Evolutionary conservation across 148 eudicot genomes (phyloP).

Genomic region (Vaccinium corymbosum): DNA sequence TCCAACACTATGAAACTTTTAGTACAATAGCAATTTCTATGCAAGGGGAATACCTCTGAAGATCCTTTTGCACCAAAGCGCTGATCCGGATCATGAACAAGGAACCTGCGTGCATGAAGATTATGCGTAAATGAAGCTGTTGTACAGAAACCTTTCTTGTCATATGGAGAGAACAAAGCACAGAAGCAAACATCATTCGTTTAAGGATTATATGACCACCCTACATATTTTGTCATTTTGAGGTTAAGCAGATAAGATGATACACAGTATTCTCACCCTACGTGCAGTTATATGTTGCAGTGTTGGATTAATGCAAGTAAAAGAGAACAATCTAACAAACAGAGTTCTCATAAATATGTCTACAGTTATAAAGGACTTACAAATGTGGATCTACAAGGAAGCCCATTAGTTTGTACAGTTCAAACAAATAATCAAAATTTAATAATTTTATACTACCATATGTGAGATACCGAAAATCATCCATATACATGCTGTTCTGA

Average conservation of each 20-base stretch:
- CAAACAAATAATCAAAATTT: conserved; percentile 1
- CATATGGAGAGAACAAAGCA: conserved; percentile 1
- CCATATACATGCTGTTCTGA: neutral
- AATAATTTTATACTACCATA: neutral
- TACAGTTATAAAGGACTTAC: neutral
- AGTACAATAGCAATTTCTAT: neutral
- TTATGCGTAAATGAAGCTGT: neutral
- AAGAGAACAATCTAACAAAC: neutral
- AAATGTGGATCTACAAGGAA: neutral
- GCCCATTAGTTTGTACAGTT: neutral
- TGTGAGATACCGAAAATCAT: neutral
- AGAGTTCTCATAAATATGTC: neutral
- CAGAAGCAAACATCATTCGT: neutral
- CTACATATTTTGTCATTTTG: neutral
- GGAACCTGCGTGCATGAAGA: conserved; percentile 37
- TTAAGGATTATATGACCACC: neutral
- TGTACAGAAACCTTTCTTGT: neutral
- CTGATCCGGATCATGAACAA: conserved; percentile 47
- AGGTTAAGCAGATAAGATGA: neutral
- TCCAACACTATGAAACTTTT: neutral
- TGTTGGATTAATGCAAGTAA: neutral
- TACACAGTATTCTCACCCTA: neutral
- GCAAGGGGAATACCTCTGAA: conserved; percentile 39
- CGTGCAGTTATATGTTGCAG: neutral
- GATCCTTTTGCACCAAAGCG: conserved; percentile 68